These are phyloP conservation scores for Pyrenophora teres DNA, from an alignment of 2,329 filamentous ascomycete species.

Conservation along the genomic window DNA sequence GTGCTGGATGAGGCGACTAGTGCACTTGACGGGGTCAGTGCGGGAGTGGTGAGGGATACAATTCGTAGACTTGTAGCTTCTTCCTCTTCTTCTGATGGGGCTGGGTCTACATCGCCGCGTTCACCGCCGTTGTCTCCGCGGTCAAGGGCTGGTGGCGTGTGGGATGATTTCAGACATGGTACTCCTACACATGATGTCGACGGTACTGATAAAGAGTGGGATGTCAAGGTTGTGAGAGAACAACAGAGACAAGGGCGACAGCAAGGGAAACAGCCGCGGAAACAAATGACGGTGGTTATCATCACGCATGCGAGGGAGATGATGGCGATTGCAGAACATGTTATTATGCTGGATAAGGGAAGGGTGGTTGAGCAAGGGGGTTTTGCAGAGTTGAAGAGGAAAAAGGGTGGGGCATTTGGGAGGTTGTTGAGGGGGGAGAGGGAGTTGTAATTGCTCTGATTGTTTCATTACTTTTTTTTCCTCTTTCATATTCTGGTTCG, in stretches of 20 bases:
- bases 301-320: constrained; percentile 84
- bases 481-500: too few species aligned
- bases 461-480: too few species aligned
- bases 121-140: not conserved
- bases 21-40: constrained; percentile 73
- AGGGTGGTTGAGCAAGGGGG: constrained; percentile 68
- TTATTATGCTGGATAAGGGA: constrained; percentile 74
- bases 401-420: constrained; percentile 35
- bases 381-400: constrained; percentile 63
- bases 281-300: constrained; percentile 71
- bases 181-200: too few species aligned
- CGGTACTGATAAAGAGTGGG: constrained; percentile 12
- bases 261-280: constrained; percentile 5
- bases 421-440: constrained; percentile 48
- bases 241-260: not conserved
- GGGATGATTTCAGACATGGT: not conserved
- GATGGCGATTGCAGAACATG: constrained; percentile 78
- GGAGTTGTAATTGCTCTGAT: not conserved
- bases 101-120: not conserved
- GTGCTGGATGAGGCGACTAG: constrained; percentile 88
- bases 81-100: not conserved
- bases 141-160: constrained; percentile 9
- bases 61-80: constrained; percentile 58
- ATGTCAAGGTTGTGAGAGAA: constrained; percentile 7
- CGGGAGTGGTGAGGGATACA: constrained; percentile 66